These are phyloP conservation scores for Tillandsia leiboldiana DNA, from an alignment of 176 grass and related monocot genomes.

Conservation along the genomic window DNA sequence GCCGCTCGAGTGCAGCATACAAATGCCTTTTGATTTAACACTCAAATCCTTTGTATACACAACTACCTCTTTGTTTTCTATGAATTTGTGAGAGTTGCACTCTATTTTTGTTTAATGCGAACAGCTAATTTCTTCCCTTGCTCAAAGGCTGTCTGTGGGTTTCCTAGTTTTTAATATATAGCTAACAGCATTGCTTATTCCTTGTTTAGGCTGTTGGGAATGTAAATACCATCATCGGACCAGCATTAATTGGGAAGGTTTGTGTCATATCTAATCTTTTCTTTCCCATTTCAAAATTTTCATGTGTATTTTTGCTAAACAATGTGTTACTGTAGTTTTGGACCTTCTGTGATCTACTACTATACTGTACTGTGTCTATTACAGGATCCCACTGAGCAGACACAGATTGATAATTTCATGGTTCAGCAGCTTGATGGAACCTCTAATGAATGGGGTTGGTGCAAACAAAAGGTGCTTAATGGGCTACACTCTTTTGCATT, in stretches of 20 bases:
- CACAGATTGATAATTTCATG: conserved; percentile 81
- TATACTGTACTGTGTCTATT: conserved; percentile 12
- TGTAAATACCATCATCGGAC: conserved; percentile 76
- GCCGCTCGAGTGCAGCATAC: too few species aligned
- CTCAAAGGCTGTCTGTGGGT: background rate
- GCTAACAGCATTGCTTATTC: background rate
- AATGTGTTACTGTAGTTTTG: background rate
- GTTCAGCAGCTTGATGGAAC: conserved; percentile 95
- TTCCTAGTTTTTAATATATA: background rate
- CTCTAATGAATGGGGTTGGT: conserved; percentile 93
- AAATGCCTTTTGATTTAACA: too few species aligned
- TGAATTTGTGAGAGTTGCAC: too few species aligned
- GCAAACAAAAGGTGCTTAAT: conserved; percentile 70
- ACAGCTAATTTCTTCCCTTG: too few species aligned
- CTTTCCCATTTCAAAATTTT: background rate
- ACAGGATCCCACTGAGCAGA: conserved; percentile 68
- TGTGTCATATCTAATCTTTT: conserved; percentile 1
- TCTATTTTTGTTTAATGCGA: too few species aligned
- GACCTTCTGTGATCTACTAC: too few species aligned
- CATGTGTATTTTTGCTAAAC: background rate
- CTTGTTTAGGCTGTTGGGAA: conserved; percentile 58
- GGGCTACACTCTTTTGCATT: background rate
- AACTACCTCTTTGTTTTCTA: too few species aligned
- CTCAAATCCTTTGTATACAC: too few species aligned
- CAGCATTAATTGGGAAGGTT: conserved; percentile 77